These are phyloP conservation scores for Mortierella sp. DNA, from an alignment of 371 early-diverging fungal genomes.

Conservation along the genomic window DNA sequence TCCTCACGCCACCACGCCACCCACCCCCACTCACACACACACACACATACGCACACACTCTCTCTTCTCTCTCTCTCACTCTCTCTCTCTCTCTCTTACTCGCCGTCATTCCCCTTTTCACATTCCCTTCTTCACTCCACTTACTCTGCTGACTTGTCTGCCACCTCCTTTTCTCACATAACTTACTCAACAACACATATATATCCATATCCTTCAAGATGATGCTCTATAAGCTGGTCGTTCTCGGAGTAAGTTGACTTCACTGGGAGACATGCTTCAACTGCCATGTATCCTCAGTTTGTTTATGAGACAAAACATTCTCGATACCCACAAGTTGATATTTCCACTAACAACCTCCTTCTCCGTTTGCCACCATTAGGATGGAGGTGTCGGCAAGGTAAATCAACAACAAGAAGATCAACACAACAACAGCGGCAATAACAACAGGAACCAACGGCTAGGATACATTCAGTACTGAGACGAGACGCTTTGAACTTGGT, in stretches of 20 bases:
- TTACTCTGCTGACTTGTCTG: neutral
- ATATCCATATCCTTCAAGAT: slow-evolving; percentile 14
- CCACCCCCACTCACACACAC: no score
- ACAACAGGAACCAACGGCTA: neutral
- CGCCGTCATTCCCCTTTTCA: neutral
- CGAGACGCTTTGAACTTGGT: neutral
- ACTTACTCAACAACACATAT: neutral
- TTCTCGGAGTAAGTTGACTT: slow-evolving; percentile 42
- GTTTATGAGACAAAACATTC: neutral
- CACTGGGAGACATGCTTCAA: neutral
- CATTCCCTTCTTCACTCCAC: neutral
- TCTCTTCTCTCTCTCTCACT: slow-evolving; percentile 7
- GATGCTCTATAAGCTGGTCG: slow-evolving; percentile 56
- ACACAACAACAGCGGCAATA: neutral
- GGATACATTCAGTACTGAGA: neutral
- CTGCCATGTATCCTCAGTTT: neutral
- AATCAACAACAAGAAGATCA: neutral
- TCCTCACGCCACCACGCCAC: neutral
- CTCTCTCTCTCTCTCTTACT: neutral
- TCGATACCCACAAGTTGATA: neutral
- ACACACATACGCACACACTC: neutral
- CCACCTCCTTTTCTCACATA: slow-evolving; percentile 1
- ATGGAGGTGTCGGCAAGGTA: slow-evolving; percentile 52
- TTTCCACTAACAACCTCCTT: neutral
- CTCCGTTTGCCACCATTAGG: slow-evolving; percentile 16